phyloP scores from a whole-genome alignment of 495 filamentous ascomycete genomes.

The Bathelium albidoporum region DNA sequence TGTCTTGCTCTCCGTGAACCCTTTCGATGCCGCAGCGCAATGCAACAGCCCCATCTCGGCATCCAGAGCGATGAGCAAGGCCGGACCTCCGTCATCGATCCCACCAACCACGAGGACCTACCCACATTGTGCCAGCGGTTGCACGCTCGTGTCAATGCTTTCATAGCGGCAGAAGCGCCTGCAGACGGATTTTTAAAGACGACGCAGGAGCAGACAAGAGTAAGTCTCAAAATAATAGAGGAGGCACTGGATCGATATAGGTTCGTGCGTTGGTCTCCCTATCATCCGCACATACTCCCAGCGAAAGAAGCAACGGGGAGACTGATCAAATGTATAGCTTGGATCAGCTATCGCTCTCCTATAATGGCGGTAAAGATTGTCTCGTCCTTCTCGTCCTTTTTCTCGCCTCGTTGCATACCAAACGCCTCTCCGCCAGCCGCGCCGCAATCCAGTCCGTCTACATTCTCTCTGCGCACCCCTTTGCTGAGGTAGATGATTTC shows the following conservation, averaged over 20 bases:
- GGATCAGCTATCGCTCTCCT: constrained; percentile 76
- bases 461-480: constrained; percentile 70
- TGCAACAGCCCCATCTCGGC: constrained; percentile 3
- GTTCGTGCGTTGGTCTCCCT: constrained; percentile 32
- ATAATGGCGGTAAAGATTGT: constrained; percentile 98
- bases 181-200: constrained; percentile 44
- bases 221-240: constrained; percentile 59
- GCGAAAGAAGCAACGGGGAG: neutral
- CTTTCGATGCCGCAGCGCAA: constrained; percentile 1
- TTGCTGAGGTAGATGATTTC: constrained; percentile 76
- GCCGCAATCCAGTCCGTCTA: constrained; percentile 66
- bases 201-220: constrained; percentile 62
- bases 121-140: constrained; percentile 47
- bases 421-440: constrained; percentile 22
- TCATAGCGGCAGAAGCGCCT: constrained; percentile 52
- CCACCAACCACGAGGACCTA: constrained; percentile 8
- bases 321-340: constrained; percentile 38
- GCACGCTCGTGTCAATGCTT: constrained; percentile 53
- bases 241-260: constrained; percentile 62
- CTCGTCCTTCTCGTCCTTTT: constrained; percentile 85
- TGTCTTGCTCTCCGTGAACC: neutral
- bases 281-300: neutral
- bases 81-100: neutral
- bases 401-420: constrained; percentile 53
- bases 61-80: constrained; percentile 2